Evolutionary conservation across 1,139 yeast species (phyloP).

Genomic region (Wickerhamiella pararugosa): DNA sequence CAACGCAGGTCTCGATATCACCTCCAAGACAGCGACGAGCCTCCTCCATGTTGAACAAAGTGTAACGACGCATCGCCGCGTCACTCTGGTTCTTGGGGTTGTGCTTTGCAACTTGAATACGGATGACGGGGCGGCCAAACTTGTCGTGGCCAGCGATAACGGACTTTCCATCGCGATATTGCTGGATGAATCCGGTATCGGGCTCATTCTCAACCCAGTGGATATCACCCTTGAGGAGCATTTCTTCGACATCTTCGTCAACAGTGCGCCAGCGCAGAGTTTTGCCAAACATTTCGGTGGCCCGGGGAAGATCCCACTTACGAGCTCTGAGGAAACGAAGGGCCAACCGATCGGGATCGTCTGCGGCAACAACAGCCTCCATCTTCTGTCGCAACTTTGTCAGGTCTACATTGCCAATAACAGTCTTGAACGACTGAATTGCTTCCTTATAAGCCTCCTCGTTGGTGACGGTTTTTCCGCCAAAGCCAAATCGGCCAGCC

Average conservation of each 20-base stretch:
- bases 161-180: slow-evolving; percentile 44
- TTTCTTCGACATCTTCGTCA: slow-evolving; percentile 40
- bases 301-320: slow-evolving; percentile 50
- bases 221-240: slow-evolving; percentile 49
- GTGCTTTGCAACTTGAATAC: slow-evolving; percentile 60
- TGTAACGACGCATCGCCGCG: slow-evolving; percentile 50
- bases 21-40: slow-evolving; percentile 47
- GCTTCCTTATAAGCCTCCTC: slow-evolving; percentile 11
- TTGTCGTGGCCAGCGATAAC: slow-evolving; percentile 51
- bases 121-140: slow-evolving; percentile 51
- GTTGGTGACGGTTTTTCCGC: slow-evolving; percentile 14
- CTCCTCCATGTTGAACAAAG: slow-evolving; percentile 54
- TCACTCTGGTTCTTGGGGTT: slow-evolving; percentile 55
- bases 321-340: slow-evolving; percentile 59
- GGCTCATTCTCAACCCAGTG: slow-evolving; percentile 21
- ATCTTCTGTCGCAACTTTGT: slow-evolving; percentile 30
- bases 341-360: slow-evolving; percentile 54
- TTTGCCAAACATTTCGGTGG: slow-evolving; percentile 49
- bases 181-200: slow-evolving; percentile 35
- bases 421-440: slow-evolving; percentile 13
- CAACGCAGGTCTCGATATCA: slow-evolving; percentile 55
- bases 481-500: slow-evolving; percentile 18
- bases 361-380: slow-evolving; percentile 46
- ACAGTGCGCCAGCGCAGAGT: slow-evolving; percentile 56
- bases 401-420: slow-evolving; percentile 27